A percentile compares a stretch with the other conserved stretches of the same genome.
These are phyloP conservation scores for Dendrocalamus latiflorus DNA, from an alignment of 202 grass and related monocot species.

Conservation along the genomic window DNA sequence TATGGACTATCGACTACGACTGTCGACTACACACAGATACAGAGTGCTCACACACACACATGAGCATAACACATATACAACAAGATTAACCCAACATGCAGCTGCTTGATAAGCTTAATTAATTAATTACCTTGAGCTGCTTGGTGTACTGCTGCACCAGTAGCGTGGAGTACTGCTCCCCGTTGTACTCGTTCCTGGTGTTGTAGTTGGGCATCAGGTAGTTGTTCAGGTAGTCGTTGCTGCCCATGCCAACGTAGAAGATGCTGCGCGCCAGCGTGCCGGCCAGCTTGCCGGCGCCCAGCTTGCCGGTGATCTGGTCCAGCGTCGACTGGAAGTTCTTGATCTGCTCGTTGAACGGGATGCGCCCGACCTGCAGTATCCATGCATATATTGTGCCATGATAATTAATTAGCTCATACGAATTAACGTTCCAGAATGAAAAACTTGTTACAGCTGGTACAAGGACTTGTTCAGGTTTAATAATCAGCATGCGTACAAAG, in stretches of 20 bases:
- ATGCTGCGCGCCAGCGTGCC: slow-evolving; percentile 54
- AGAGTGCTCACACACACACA: too few species aligned
- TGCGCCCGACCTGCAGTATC: slow-evolving; percentile 41
- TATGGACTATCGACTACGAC: too few species aligned
- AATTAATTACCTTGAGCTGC: slow-evolving; percentile 61
- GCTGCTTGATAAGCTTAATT: background rate
- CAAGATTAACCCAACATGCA: background rate
- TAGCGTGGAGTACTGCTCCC: slow-evolving; percentile 72
- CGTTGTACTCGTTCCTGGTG: slow-evolving; percentile 70
- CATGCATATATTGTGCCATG: background rate
- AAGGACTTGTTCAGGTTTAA: background rate
- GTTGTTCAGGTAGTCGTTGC: slow-evolving; percentile 98
- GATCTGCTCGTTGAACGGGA: slow-evolving; percentile 66
- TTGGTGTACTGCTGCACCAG: slow-evolving; percentile 69
- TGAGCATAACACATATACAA: too few species aligned
- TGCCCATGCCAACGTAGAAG: slow-evolving; percentile 80
- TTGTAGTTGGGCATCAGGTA: slow-evolving; percentile 99
- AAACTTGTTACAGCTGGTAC: background rate
- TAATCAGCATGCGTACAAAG: slow-evolving; percentile 57
- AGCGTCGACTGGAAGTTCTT: slow-evolving; percentile 67
- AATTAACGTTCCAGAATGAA: background rate
- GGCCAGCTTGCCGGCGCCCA: slow-evolving; percentile 41
- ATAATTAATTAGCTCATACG: background rate
- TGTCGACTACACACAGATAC: too few species aligned
- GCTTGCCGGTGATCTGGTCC: slow-evolving; percentile 23